These are phyloP conservation scores for Thelephora aurantiotincta DNA, from an alignment of 768 basidiomycete species.

Conservation along the genomic window DNA sequence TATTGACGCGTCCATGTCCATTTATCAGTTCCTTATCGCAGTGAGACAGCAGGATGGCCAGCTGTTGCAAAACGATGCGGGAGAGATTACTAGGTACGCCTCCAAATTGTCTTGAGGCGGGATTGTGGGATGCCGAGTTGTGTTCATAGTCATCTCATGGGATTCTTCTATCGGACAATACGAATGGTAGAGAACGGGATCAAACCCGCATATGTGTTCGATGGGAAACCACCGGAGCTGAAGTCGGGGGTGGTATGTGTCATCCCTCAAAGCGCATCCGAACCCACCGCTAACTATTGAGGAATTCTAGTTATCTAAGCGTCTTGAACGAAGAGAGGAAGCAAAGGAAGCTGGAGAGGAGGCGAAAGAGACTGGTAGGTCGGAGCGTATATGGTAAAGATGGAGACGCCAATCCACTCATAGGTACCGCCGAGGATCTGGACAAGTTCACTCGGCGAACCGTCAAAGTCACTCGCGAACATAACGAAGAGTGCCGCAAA, in stretches of 20 bases:
- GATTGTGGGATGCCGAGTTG: not conserved
- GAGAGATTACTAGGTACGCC: slow-evolving; percentile 76
- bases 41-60: slow-evolving; percentile 95
- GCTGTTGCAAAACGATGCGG: slow-evolving; percentile 91
- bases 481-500: slow-evolving; percentile 88
- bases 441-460: slow-evolving; percentile 82
- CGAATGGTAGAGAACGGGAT: slow-evolving; percentile 98
- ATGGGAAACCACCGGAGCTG: slow-evolving; percentile 95
- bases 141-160: slow-evolving; percentile 78
- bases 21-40: slow-evolving; percentile 96
- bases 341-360: slow-evolving; percentile 93
- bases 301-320: slow-evolving; percentile 69
- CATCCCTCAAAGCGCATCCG: not conserved
- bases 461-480: slow-evolving; percentile 89
- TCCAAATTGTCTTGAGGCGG: not conserved
- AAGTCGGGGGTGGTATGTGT: slow-evolving; percentile 88
- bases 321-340: slow-evolving; percentile 82
- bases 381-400: not conserved
- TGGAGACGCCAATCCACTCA: not conserved
- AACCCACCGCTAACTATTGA: not conserved
- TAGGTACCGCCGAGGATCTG: slow-evolving; percentile 81
- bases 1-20: slow-evolving; percentile 95
- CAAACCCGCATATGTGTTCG: slow-evolving; percentile 96
- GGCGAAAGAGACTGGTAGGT: slow-evolving; percentile 79
- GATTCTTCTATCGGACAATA: slow-evolving; percentile 95